A percentile compares a stretch with the other conserved stretches of the same genome.
phyloP scores from a whole-genome alignment of 2,329 filamentous ascomycete species.

The Chrysoporthe cubensis region DNA sequence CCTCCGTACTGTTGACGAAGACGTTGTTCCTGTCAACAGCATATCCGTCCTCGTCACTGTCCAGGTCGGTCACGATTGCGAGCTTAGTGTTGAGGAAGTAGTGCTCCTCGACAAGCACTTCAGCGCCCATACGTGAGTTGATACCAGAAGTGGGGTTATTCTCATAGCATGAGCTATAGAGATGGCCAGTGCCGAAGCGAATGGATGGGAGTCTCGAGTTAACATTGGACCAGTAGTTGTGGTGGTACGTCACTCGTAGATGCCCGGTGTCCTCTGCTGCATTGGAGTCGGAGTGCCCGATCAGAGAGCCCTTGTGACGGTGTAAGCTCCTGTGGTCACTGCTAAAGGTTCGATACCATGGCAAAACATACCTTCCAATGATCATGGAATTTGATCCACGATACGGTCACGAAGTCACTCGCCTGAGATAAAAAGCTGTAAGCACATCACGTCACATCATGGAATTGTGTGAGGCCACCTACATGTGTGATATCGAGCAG shows the following conservation, averaged over 20 bases:
- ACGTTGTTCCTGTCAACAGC: slow-evolving; percentile 50
- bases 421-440: slow-evolving; percentile 9
- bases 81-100: slow-evolving; percentile 50
- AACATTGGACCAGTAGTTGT: slow-evolving; percentile 52
- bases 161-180: slow-evolving; percentile 53
- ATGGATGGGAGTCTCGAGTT: slow-evolving; percentile 53
- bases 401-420: slow-evolving; percentile 25
- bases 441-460: slow-evolving; percentile 31
- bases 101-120: slow-evolving; percentile 57
- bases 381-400: slow-evolving; percentile 44
- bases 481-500: slow-evolving; percentile 59
- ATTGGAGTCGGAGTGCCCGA: slow-evolving; percentile 65
- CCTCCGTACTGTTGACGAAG: slow-evolving; percentile 42
- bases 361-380: slow-evolving; percentile 56
- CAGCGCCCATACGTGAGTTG: slow-evolving; percentile 56
- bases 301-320: slow-evolving; percentile 44
- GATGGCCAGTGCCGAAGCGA: slow-evolving; percentile 53
- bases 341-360: not conserved
- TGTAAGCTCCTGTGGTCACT: not conserved
- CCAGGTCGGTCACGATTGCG: slow-evolving; percentile 45
- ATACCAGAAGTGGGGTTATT: slow-evolving; percentile 50
- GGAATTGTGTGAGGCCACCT: slow-evolving; percentile 41
- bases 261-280: slow-evolving; percentile 44
- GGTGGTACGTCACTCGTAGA: slow-evolving; percentile 53
- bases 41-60: slow-evolving; percentile 50